Base-by-base conservation (phyloP, 176 grass and related monocot genomes). In the Eremochloa ophiuroides region DNA sequence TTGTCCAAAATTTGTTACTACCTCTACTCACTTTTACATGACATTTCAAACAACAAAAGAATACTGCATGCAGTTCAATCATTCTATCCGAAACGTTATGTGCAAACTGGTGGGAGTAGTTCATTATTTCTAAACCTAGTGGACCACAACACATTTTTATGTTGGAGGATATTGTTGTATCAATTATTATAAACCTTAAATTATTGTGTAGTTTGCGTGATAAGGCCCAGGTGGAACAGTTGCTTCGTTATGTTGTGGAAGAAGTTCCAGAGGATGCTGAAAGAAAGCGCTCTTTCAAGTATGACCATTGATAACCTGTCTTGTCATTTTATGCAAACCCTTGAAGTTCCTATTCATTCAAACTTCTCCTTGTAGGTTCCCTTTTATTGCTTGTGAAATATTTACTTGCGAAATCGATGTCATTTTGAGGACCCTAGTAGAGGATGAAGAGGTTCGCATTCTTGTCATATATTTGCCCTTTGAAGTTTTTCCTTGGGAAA, bases 361-460 rank as follows among this genome's bases (percentile, higher is more conserved):
- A 71, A 41, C 29, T 76, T 76, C 22, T 59, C 27, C 14, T 78
- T 88, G 62, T 66, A 99, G 96, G 86, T 93, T 95, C 77, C 97
- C 97, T 77, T 99, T 99, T 89, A 95, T 99, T 87, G 97, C 97
- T 62, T 95, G 93, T 75, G 97, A 99, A 85, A 99, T 95, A 86
- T 99, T 99, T 83, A 99, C 93, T 59, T 99, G 93, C 27, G 93
- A 99, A 79, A 94, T 99, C 34, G 97, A 99, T 88, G 90, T 93
- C 79, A 93, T 99, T 75, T 61, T 95, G 85, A 99, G 97, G 82
- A 91, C 97, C 26, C 87, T 99, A 83, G 91, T 95, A 78, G 97
- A 99, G 79, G 93, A 95, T 87, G 93, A 86, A 86, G 85, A 99
- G 91, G 96, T 99, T 69, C 73, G 59, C 63, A 63, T 76, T 83